Evolutionary conservation across 176 grass and related monocot genomes (phyloP).

Genomic region (Avena atlantica): DNA sequence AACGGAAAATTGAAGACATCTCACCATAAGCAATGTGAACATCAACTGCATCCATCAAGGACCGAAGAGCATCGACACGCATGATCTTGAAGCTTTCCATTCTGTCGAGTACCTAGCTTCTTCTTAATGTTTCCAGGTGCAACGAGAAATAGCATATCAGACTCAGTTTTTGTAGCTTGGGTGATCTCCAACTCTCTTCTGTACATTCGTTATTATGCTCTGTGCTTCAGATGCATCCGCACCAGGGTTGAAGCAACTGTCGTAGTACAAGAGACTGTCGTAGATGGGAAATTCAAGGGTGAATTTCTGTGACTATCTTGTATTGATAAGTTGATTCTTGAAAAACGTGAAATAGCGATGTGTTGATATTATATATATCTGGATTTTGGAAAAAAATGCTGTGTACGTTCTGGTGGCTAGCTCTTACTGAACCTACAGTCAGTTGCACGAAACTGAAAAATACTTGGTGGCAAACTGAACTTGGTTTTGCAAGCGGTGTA

Average conservation of each 20-base stretch:
- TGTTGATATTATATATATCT: conserved; percentile 39
- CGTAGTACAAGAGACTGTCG: conserved; percentile 16
- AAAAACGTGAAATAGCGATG: conserved; percentile 3
- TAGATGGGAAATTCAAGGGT: conserved; percentile 46
- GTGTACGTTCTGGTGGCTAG: not conserved
- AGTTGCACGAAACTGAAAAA: not conserved
- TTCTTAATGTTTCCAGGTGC: not conserved
- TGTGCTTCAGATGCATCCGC: conserved; percentile 51
- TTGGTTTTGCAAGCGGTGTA: too few species aligned
- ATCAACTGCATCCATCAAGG: not conserved
- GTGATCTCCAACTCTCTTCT: conserved; percentile 27
- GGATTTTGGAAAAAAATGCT: not conserved
- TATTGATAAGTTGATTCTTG: conserved; percentile 6
- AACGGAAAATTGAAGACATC: conserved; percentile 49
- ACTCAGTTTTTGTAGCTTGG: conserved; percentile 32
- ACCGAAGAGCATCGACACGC: not conserved
- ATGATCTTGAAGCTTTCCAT: conserved; percentile 28
- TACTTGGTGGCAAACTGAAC: not conserved
- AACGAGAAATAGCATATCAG: conserved; percentile 4
- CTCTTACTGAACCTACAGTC: not conserved
- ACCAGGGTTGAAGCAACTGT: conserved; percentile 17
- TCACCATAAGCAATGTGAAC: not conserved
- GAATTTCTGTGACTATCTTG: conserved; percentile 51
- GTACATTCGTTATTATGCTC: conserved; percentile 51
- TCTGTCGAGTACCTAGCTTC: conserved; percentile 1